Evolutionary conservation across 331 rosid genomes (phyloP).

Genomic region (Telfairia occidentalis): DNA sequence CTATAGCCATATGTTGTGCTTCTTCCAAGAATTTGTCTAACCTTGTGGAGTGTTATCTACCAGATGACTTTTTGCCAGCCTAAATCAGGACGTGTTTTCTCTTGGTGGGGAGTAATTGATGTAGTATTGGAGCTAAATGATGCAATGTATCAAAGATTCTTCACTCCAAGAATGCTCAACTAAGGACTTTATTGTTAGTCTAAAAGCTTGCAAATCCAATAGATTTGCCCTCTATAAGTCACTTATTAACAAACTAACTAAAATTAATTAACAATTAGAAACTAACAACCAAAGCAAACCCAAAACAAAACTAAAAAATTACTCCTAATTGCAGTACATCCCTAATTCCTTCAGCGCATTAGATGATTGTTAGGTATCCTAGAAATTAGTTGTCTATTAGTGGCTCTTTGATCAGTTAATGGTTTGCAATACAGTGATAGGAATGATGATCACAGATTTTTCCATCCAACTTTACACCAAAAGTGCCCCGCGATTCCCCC

Average conservation of each 20-base stretch:
- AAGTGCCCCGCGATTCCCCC: not conserved
- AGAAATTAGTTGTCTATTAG: not conserved
- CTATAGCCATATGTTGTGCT: not conserved
- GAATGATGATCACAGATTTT: not conserved
- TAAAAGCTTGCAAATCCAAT: not conserved
- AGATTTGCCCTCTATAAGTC: not conserved
- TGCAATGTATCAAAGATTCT: not conserved
- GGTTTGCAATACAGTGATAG: not conserved
- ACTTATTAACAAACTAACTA: not conserved
- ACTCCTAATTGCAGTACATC: not conserved
- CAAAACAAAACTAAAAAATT: not conserved
- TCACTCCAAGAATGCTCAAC: not conserved
- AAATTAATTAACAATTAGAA: not conserved
- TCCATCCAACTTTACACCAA: not conserved
- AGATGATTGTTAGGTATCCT: not conserved
- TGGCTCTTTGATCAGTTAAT: not conserved
- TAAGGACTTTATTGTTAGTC: not conserved
- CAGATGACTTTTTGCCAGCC: not conserved
- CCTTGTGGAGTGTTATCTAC: not conserved
- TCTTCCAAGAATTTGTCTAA: not conserved
- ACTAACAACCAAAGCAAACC: not conserved
- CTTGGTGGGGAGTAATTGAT: not conserved
- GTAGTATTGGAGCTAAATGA: not conserved
- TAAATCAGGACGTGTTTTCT: not conserved
- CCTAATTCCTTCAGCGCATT: not conserved